Evolutionary conservation across 805 yeast genomes (phyloP).

Genomic region (Candida khao-thaluensis): DNA sequence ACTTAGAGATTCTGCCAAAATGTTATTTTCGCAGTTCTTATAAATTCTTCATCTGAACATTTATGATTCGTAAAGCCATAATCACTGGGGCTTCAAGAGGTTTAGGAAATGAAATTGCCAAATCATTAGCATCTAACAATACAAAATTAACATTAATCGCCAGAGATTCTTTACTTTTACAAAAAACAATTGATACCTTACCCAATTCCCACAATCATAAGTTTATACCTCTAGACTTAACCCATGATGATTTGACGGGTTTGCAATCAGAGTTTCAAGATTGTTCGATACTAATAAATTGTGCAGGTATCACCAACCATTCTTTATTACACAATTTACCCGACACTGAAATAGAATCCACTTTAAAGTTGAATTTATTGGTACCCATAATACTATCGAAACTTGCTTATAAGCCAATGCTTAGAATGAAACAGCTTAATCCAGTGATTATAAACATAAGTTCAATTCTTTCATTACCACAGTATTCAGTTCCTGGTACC

Average conservation of each 20-base stretch:
- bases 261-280: constrained; percentile 8
- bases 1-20: no score
- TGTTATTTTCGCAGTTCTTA: background rate
- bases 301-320: constrained; percentile 68
- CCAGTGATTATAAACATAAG: constrained; percentile 60
- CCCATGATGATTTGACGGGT: constrained; percentile 4
- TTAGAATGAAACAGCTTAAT: constrained; percentile 26
- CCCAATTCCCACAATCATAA: constrained; percentile 11
- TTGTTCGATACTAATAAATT: constrained; percentile 47
- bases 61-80: constrained; percentile 26
- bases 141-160: constrained; percentile 33
- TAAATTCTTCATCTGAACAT: no score
- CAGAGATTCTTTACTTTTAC: constrained; percentile 36
- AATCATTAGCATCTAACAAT: constrained; percentile 28
- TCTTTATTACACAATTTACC: constrained; percentile 47
- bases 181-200: constrained; percentile 8
- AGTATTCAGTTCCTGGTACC: constrained; percentile 49
- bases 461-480: constrained; percentile 54
- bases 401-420: constrained; percentile 50
- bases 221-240: constrained; percentile 14
- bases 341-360: constrained; percentile 37
- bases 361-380: constrained; percentile 55
- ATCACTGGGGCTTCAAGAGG: constrained; percentile 44
- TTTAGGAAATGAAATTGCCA: constrained; percentile 32
- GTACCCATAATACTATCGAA: constrained; percentile 63